A percentile compares a stretch with the other conserved stretches of the same genome.
Evolutionary conservation across 2,329 filamentous ascomycete genomes (phyloP).

Genomic region (Huntiella omanensis): DNA sequence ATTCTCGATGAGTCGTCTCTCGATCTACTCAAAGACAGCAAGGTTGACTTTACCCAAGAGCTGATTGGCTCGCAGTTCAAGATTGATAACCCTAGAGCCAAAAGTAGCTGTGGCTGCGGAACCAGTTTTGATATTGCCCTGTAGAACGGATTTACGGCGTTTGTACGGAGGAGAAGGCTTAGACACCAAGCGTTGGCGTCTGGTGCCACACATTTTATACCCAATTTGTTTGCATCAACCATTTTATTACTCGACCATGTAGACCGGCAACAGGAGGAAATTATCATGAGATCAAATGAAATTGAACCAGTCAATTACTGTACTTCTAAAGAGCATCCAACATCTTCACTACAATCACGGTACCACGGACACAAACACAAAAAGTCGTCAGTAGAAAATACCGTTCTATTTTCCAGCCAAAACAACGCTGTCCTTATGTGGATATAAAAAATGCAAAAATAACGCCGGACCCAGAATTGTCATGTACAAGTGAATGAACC

Average conservation of each 20-base stretch:
- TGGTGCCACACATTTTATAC: not conserved
- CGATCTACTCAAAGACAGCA: constrained; percentile 79
- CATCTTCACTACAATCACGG: not conserved
- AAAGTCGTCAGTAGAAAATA: constrained; percentile 5
- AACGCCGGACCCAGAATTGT: constrained; percentile 16
- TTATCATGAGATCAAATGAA: too few relatives aligned
- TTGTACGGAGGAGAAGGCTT: too few relatives aligned
- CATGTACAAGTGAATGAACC: constrained; percentile 12
- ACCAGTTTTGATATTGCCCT: constrained; percentile 75
- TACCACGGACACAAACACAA: not conserved
- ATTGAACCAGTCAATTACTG: too few relatives aligned
- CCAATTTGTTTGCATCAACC: too few relatives aligned
- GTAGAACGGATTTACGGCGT: too few relatives aligned
- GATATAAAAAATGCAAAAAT: constrained; percentile 3
- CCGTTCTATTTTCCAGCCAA: constrained; percentile 6
- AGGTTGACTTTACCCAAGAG: constrained; percentile 91
- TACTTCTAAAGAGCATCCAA: too few relatives aligned
- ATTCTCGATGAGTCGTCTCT: constrained; percentile 77
- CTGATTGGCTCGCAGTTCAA: constrained; percentile 82
- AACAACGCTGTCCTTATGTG: constrained; percentile 10
- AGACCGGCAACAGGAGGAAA: too few relatives aligned
- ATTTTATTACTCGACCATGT: too few relatives aligned
- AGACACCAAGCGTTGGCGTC: not conserved
- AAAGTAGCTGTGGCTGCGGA: constrained; percentile 89
- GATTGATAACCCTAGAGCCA: constrained; percentile 77